Percentiles rank a stretch among this genome's conserved stretches.
Evolutionary conservation across 2,329 filamentous ascomycete species (phyloP).

Genomic region (Knufia fluminis): DNA sequence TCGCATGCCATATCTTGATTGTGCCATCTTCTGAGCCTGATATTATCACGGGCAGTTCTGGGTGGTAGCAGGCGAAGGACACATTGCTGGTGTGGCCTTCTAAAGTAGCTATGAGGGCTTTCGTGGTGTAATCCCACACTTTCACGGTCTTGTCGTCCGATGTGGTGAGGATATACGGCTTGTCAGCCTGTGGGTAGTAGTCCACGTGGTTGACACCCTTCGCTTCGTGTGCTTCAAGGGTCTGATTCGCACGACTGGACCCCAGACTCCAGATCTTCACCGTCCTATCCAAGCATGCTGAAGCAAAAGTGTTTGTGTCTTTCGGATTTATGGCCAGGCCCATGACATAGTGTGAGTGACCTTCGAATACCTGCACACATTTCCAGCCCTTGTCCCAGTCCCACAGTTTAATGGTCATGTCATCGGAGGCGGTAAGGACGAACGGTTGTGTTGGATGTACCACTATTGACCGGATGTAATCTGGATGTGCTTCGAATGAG

Average conservation of each 20-base stretch:
- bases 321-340: conserved; percentile 68
- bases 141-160: conserved; percentile 96
- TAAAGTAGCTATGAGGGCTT: conserved; percentile 89
- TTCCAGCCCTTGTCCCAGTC: conserved; percentile 99
- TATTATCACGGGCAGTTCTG: conserved; percentile 91
- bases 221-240: conserved; percentile 89
- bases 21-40: conserved; percentile 97
- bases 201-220: conserved; percentile 98
- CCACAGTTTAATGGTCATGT: conserved; percentile 98
- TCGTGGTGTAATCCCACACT: conserved; percentile 98
- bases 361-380: conserved; percentile 92
- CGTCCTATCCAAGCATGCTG: conserved; percentile 88
- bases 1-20: conserved; percentile 97
- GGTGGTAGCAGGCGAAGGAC: conserved; percentile 95
- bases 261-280: conserved; percentile 98
- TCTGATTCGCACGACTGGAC: conserved; percentile 89
- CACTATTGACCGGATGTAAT: conserved; percentile 94
- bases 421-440: conserved; percentile 90
- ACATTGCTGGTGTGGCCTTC: conserved; percentile 98
- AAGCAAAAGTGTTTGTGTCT: conserved; percentile 70
- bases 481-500: conserved; percentile 55
- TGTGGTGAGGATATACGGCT: conserved; percentile 84
- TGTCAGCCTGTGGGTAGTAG: conserved; percentile 62
- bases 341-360: conserved; percentile 96
- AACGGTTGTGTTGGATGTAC: conserved; percentile 95